A percentile compares a stretch with the other conserved stretches of the same genome.
phyloP scores from a whole-genome alignment of 176 grass and related monocot genomes.

The Puccinellia tenuiflora region DNA sequence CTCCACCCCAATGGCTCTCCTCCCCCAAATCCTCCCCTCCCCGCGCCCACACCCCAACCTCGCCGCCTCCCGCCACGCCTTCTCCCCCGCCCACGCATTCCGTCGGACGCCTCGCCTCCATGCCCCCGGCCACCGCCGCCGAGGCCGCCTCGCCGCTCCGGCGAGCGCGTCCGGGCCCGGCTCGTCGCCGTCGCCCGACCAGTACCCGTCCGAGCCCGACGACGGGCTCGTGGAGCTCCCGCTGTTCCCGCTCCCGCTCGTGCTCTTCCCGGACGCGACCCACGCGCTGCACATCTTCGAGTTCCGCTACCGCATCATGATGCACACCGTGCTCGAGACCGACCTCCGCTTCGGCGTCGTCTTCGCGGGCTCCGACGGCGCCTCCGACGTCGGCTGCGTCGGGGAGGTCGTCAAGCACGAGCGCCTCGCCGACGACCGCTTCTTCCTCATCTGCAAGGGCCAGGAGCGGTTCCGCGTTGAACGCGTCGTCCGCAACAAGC shows the following conservation, averaged over 20 bases:
- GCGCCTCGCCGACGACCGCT: conserved; percentile 86
- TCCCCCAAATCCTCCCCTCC: conserved; percentile 61
- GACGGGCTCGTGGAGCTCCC: conserved; percentile 83
- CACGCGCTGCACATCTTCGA: conserved; percentile 96
- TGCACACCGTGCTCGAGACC: conserved; percentile 89
- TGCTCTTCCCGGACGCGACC: conserved; percentile 84
- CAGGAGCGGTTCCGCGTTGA: conserved; percentile 90
- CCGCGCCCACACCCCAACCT: conserved; percentile 25
- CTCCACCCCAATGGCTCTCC: conserved; percentile 44
- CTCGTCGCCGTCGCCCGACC: neutral
- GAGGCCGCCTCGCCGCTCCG: conserved; percentile 3
- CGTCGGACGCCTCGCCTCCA: conserved; percentile 36
- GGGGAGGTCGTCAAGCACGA: conserved; percentile 98
- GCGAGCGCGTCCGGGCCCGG: conserved; percentile 21
- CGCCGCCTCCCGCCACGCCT: neutral
- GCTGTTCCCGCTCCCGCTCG: conserved; percentile 86
- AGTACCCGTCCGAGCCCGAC: conserved; percentile 12
- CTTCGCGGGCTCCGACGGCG: conserved; percentile 45
- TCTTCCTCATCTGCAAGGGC: conserved; percentile 99
- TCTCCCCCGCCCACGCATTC: conserved; percentile 30
- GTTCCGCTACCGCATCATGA: conserved; percentile 97
- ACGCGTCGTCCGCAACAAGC: conserved; percentile 64
- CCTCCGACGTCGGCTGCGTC: conserved; percentile 79
- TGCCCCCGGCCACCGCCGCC: neutral
- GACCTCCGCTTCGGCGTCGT: conserved; percentile 71